Evolutionary conservation across 1,284 basidiomycete species (phyloP).

Genomic region (Fomitopsis betulina): DNA sequence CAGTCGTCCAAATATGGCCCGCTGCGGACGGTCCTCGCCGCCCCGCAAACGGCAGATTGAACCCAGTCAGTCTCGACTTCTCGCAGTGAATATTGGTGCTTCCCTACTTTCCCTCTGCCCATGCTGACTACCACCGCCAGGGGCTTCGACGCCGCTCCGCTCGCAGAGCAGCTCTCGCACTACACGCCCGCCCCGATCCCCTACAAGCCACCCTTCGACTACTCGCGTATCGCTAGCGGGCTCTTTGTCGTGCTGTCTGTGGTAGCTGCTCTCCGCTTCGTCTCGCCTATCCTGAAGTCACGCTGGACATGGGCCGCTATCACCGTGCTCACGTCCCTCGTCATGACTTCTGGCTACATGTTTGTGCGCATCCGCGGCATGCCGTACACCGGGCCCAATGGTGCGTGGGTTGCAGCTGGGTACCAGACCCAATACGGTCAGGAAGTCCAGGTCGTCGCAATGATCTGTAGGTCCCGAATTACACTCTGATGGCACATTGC

Average conservation of each 20-base stretch:
- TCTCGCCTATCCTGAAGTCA: conserved; percentile 67
- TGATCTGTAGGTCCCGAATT: conserved; percentile 67
- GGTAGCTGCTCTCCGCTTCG: conserved; percentile 50
- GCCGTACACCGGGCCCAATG: conserved; percentile 66
- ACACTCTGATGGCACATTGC: not conserved
- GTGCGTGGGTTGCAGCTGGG: conserved; percentile 82
- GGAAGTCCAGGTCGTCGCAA: conserved; percentile 86
- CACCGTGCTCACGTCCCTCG: conserved; percentile 62
- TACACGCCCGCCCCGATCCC: conserved; percentile 74
- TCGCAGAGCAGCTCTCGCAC: conserved; percentile 72
- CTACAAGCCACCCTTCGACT: conserved; percentile 70
- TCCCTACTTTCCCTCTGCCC: not conserved
- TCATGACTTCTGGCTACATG: conserved; percentile 94
- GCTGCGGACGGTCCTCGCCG: conserved; percentile 67
- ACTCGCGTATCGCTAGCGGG: conserved; percentile 47
- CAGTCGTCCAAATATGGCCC: conserved; percentile 76
- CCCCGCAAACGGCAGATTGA: conserved; percentile 45
- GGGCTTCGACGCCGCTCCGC: conserved; percentile 72
- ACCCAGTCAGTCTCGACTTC: conserved; percentile 76
- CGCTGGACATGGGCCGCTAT: conserved; percentile 78
- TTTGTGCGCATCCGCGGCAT: conserved; percentile 89
- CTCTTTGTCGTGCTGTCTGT: conserved; percentile 39
- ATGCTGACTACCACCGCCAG: conserved; percentile 36
- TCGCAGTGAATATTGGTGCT: conserved; percentile 43
- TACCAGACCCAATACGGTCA: conserved; percentile 91